Evolutionary conservation across 73 alveolate genomes (phyloP).

Genomic region (Paramecium pentaurelia): DNA sequence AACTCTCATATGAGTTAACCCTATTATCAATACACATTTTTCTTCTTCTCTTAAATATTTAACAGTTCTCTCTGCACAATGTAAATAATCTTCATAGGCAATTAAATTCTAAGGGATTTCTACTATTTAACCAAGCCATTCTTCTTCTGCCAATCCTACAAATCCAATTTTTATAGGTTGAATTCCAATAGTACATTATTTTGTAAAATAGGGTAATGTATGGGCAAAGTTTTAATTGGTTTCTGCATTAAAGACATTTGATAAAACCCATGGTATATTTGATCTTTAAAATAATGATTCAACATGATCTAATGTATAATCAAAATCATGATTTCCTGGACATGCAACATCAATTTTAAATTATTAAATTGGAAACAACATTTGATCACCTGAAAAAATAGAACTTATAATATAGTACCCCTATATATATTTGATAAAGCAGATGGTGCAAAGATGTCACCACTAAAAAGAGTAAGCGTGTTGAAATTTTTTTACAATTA

Average conservation of each 20-base stretch:
- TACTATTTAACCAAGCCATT: slow-evolving; percentile 69
- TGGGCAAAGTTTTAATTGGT: neutral
- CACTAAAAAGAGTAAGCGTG: slow-evolving; percentile 72
- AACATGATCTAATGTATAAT: neutral
- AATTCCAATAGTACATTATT: neutral
- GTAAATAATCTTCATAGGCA: slow-evolving; percentile 37
- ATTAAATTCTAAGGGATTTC: neutral
- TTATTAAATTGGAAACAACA: slow-evolving; percentile 74
- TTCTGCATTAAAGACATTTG: neutral
- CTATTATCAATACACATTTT: neutral
- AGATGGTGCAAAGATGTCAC: slow-evolving; percentile 84
- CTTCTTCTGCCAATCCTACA: slow-evolving; percentile 65
- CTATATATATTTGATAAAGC: slow-evolving; percentile 62
- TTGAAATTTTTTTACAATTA: neutral
- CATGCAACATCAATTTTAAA: slow-evolving; percentile 71
- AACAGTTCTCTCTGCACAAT: neutral
- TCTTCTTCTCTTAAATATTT: neutral
- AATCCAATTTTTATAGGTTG: slow-evolving; percentile 68
- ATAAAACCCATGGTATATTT: neutral
- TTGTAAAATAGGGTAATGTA: neutral
- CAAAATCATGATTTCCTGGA: slow-evolving; percentile 45
- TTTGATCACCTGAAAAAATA: slow-evolving; percentile 63
- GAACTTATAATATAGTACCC: neutral
- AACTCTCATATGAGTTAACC: neutral
- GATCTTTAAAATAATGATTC: neutral